A percentile compares a stretch with the other conserved stretches of the same genome.
Conservation (phyloP, 176 grass and related monocot genomes). For the Avena eriantha region DNA sequence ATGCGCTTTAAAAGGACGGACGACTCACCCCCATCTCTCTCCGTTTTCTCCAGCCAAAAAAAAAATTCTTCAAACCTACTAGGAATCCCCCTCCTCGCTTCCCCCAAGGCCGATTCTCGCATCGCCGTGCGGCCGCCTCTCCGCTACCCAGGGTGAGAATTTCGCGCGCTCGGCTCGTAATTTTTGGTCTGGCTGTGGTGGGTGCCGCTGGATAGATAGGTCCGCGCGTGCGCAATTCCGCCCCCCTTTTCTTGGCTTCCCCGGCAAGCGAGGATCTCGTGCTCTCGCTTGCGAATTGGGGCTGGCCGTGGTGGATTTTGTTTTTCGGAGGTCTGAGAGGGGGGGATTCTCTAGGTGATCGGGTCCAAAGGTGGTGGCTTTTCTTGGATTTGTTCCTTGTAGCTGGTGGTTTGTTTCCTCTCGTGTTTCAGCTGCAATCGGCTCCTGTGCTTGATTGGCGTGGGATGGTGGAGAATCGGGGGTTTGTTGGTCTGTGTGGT, state of each 20-base stretch:
- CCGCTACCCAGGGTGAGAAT: constrained; percentile 39
- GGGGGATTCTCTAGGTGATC: constrained; percentile 32
- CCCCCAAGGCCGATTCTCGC: not conserved
- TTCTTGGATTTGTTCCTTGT: not conserved
- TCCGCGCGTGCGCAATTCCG: not conserved
- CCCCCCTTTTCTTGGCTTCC: not conserved
- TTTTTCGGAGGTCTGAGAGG: not conserved
- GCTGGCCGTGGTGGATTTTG: not conserved
- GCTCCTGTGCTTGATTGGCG: constrained; percentile 18
- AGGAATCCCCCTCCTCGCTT: not conserved
- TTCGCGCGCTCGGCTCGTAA: constrained; percentile 2
- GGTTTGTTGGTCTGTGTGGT: constrained; percentile 37
- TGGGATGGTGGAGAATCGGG: constrained; percentile 16
- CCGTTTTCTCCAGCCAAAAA: not conserved
- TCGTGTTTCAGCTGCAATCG: not conserved
- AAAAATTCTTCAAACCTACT: not conserved
- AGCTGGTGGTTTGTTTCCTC: not conserved
- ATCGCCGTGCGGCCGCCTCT: not conserved
- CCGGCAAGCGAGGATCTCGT: not conserved
- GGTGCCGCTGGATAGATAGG: not conserved
- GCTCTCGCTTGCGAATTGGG: not conserved
- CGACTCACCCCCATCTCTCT: not conserved
- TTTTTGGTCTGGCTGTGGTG: not conserved
- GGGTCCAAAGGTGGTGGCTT: constrained; percentile 42
- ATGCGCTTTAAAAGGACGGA: constrained; percentile 51